These are phyloP conservation scores for Gentiana dahurica DNA, from an alignment of 257 asterid species.

Conservation along the genomic window DNA sequence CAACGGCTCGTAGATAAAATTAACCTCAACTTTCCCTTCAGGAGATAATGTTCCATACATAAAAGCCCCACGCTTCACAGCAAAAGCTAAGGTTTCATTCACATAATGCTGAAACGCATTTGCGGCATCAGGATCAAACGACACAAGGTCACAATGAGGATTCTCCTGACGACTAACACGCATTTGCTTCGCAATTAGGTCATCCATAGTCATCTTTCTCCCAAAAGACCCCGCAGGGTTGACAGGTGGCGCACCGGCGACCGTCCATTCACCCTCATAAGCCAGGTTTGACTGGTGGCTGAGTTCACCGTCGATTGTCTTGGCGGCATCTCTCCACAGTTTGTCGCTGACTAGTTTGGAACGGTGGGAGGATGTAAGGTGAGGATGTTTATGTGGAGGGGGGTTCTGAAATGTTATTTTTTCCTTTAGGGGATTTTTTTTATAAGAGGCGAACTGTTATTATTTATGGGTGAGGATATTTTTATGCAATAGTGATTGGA, in stretches of 20 bases:
- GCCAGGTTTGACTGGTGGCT: conserved; percentile 25
- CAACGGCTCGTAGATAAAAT: conserved; percentile 87
- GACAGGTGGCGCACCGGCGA: conserved; percentile 69
- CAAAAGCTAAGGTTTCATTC: conserved; percentile 72
- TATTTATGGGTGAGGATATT: too few species aligned
- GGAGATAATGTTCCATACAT: conserved; percentile 85
- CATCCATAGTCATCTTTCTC: conserved; percentile 96
- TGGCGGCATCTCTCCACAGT: too few species aligned
- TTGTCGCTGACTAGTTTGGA: too few species aligned
- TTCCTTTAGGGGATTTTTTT: too few species aligned
- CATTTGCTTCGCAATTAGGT: conserved; percentile 92
- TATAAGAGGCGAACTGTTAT: too few species aligned
- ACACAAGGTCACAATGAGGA: conserved; percentile 83
- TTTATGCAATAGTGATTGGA: too few species aligned
- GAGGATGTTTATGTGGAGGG: too few species aligned
- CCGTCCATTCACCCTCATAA: conserved; percentile 74
- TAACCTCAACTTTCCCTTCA: conserved; percentile 73
- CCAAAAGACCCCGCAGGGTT: conserved; percentile 86
- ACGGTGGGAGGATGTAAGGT: too few species aligned
- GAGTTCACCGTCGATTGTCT: too few species aligned
- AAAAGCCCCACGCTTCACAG: conserved; percentile 85
- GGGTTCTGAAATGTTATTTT: too few species aligned
- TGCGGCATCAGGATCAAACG: conserved; percentile 91
- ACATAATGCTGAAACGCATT: conserved; percentile 88
- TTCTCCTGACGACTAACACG: conserved; percentile 76